Evolutionary conservation across 352 stramenopile species (phyloP).

Genomic region (Globisporangium rhizosaccharum): DNA sequence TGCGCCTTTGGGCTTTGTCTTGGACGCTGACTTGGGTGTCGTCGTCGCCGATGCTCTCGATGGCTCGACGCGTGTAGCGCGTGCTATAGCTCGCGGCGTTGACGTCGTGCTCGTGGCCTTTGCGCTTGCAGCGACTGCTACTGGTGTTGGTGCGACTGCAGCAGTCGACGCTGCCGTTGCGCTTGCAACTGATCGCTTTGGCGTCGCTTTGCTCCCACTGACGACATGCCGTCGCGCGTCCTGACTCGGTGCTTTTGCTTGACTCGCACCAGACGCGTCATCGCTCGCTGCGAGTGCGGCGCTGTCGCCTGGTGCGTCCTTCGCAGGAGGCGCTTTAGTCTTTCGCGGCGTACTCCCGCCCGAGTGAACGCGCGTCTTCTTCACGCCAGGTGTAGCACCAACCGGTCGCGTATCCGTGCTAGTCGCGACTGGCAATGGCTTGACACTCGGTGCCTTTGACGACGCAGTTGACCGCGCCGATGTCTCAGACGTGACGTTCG

Average conservation of each 20-base stretch:
- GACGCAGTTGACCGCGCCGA: conserved; percentile 3
- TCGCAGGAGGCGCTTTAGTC: too few species aligned
- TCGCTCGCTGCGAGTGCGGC: too few species aligned
- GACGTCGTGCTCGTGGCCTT: neutral
- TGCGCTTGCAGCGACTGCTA: neutral
- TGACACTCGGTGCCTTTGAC: neutral
- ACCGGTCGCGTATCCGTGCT: neutral
- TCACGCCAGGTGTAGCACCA: neutral
- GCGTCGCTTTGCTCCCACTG: neutral
- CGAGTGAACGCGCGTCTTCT: neutral
- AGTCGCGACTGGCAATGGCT: neutral
- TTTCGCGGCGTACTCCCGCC: too few species aligned
- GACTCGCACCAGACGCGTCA: too few species aligned
- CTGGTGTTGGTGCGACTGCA: neutral
- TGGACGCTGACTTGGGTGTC: conserved; percentile 7
- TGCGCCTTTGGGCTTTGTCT: neutral
- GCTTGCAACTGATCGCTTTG: neutral
- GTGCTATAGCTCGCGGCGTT: neutral
- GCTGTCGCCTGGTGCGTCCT: too few species aligned
- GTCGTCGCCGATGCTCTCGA: neutral
- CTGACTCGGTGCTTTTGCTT: too few species aligned
- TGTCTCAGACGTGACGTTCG: conserved; percentile 5
- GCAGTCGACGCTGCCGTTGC: neutral
- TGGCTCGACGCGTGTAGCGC: neutral
- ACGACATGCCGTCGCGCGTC: neutral